A percentile compares a stretch with the other conserved stretches of the same genome.
phyloP scores from a whole-genome alignment of 176 grass and related monocot genomes.

The Pontederia paniculata region DNA sequence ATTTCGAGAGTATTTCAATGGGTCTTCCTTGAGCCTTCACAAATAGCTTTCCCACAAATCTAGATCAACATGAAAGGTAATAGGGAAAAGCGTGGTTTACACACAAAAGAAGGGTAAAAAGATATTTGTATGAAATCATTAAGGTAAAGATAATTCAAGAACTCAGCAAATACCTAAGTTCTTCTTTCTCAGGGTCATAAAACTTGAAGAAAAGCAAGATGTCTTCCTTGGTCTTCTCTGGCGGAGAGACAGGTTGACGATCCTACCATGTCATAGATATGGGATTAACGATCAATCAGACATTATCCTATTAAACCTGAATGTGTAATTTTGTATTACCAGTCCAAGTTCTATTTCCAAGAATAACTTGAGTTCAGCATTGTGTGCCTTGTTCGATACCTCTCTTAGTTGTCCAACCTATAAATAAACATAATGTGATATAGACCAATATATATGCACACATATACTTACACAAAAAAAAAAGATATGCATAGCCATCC shows the following conservation, averaged over 20 bases:
- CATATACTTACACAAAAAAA: too few species aligned
- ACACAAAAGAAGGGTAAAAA: not conserved
- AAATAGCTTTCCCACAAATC: constrained; percentile 26
- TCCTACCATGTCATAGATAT: not conserved
- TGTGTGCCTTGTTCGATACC: constrained; percentile 5
- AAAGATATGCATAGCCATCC: too few species aligned
- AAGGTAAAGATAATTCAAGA: not conserved
- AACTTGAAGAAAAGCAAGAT: constrained; percentile 33
- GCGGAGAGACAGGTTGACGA: not conserved
- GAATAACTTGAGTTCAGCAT: constrained; percentile 18
- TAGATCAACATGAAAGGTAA: constrained; percentile 12
- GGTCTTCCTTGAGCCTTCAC: constrained; percentile 26
- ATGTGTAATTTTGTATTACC: not conserved
- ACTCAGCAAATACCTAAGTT: constrained; percentile 19
- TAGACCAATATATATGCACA: too few species aligned
- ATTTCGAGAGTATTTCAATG: constrained; percentile 20
- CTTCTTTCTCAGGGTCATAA: constrained; percentile 28
- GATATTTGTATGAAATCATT: not conserved
- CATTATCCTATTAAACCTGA: too few species aligned
- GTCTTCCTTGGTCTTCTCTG: constrained; percentile 14
- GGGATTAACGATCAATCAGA: not conserved
- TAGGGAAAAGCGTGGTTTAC: not conserved
- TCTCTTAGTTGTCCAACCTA: constrained; percentile 13
- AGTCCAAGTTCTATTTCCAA: constrained; percentile 27
- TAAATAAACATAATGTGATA: not conserved